phyloP scores from a whole-genome alignment of 805 yeast species.

The Lipomyces sp. region DNA sequence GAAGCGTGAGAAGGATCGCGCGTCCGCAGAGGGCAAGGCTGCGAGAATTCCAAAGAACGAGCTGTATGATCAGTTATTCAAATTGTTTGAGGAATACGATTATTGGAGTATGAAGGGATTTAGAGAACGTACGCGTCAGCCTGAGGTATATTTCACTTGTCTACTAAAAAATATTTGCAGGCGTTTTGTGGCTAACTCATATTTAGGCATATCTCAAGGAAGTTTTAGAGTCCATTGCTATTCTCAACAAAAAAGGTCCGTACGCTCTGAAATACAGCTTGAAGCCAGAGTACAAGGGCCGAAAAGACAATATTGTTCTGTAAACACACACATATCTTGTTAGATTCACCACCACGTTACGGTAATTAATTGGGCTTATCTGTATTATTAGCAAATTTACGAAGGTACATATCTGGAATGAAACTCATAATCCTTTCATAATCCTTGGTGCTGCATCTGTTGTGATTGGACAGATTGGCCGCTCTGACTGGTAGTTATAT shows the following conservation, averaged over 20 bases:
- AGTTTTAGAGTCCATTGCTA: conserved; percentile 86
- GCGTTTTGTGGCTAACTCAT: not conserved
- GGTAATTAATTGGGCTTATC: not conserved
- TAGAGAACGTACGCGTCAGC: conserved; percentile 92
- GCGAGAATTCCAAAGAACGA: conserved; percentile 93
- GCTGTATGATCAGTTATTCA: conserved; percentile 82
- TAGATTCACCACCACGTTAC: not conserved
- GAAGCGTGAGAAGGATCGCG: conserved; percentile 42
- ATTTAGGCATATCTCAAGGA: conserved; percentile 74
- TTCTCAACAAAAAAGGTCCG: conserved; percentile 90
- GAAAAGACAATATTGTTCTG: conserved; percentile 5
- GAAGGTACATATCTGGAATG: not conserved
- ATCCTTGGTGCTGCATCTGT: not conserved
- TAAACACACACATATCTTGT: not conserved
- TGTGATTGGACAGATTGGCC: not conserved
- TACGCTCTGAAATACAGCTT: conserved; percentile 89
- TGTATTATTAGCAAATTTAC: not conserved
- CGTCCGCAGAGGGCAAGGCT: conserved; percentile 76
- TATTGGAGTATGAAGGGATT: conserved; percentile 96
- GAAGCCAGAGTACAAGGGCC: conserved; percentile 81
- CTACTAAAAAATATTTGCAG: not conserved
- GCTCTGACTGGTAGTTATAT: not conserved
- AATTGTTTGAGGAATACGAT: conserved; percentile 90
- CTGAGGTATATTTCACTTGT: conserved; percentile 56
- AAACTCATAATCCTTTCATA: not conserved